Evolutionary conservation across 495 filamentous ascomycete genomes (phyloP).

Genomic region (Opeltia flavorubescens): DNA sequence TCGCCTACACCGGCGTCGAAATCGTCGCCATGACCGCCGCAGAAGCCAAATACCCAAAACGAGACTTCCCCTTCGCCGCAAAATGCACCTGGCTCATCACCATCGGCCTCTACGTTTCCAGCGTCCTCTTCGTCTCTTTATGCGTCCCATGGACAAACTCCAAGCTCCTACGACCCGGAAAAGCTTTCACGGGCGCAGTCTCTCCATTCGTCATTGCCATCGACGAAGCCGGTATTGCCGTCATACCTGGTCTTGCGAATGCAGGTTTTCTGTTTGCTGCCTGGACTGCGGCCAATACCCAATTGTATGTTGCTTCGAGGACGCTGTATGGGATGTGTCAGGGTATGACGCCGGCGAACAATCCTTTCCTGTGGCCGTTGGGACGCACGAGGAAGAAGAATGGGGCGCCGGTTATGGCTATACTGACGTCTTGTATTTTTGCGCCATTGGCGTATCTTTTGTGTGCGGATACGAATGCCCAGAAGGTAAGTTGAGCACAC

Average conservation of each 20-base stretch:
- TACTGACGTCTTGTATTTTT: background rate
- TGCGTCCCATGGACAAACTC: slow-evolving; percentile 6
- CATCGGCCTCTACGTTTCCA: slow-evolving; percentile 13
- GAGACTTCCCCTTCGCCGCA: slow-evolving; percentile 12
- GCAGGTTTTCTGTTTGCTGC: slow-evolving; percentile 15
- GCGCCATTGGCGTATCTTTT: background rate
- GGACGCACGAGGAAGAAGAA: background rate
- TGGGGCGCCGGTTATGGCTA: background rate
- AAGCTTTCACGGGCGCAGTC: background rate
- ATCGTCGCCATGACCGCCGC: slow-evolving; percentile 23
- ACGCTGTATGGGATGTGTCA: slow-evolving; percentile 21
- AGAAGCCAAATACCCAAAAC: slow-evolving; percentile 17
- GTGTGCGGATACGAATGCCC: background rate
- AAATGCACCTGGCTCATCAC: slow-evolving; percentile 17
- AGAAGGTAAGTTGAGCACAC: background rate
- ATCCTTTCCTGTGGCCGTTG: background rate
- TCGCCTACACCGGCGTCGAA: slow-evolving; percentile 24
- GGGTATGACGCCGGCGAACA: background rate
- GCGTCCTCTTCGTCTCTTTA: slow-evolving; percentile 12
- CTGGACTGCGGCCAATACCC: slow-evolving; percentile 15
- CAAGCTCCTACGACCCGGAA: slow-evolving; percentile 7
- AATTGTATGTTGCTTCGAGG: slow-evolving; percentile 22
- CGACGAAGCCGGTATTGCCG: slow-evolving; percentile 7
- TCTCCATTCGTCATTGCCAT: slow-evolving; percentile 5
- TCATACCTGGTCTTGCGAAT: slow-evolving; percentile 3